Base-by-base conservation (phyloP, 2,329 filamentous ascomycete genomes). In the Thermothelomyces thermophilus region DNA sequence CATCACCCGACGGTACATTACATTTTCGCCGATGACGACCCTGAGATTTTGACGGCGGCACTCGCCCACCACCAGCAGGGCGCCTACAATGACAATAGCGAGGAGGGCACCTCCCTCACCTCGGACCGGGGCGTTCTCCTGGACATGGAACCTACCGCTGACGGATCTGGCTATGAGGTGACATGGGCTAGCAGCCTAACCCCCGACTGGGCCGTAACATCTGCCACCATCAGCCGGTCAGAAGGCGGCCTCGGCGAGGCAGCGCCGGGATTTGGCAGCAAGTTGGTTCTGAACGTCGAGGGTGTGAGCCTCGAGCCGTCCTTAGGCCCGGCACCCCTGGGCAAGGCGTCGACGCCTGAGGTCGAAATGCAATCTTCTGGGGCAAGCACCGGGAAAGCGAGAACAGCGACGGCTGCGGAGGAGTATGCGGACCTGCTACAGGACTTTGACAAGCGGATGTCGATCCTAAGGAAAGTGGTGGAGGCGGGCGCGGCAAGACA, bases 21-120 rank as follows among this genome's bases (percentile, higher is more conserved):
- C 70, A 79, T 97, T 62, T 97, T 98, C 71, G 80, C 81, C 59
- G 90, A 97, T 67, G 93, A 97, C 68, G 90, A 96, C 63, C 79
- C 83, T 2, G 86, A 90, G 41, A 72, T 86, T 39, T 73, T 95
- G 33, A 86, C 86, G 1, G 76, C 81, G 33, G 83, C 86, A 2
- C 83, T 66, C 67, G 79, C 64, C 47, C 71, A 70, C 50, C 69
- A 73, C 45, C 64, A 70, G 48, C 59, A 66, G 14, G 49, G 24
- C 4, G 5, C 57, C 20, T 51, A 66, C 20, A 51, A 58, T 10
- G 56, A 58, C 17, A 48, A 59, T 40, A 63, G 64, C 17, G 44
- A 22, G 11, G 48, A 41, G n/a, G 62, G 61, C 54, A 65, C 54
- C 51, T 52, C 51, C 58, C 26, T 44, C 46, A 36, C 58, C 28